These are phyloP conservation scores for Phialemonium atrogriseum DNA, from an alignment of 2,329 filamentous ascomycete genomes.

Conservation along the genomic window DNA sequence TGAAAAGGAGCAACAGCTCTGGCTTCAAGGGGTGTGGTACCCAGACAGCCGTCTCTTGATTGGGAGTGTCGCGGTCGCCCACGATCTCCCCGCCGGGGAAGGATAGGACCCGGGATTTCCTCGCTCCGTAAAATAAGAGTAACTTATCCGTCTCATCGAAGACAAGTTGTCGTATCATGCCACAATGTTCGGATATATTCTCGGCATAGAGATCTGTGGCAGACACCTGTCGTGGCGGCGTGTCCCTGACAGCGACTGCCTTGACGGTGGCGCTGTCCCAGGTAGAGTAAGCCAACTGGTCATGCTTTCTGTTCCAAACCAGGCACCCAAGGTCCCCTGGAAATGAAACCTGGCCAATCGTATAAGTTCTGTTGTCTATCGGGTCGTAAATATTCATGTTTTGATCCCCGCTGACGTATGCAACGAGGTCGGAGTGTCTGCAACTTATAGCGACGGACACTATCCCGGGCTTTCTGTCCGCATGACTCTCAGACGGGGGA, in stretches of 20 bases:
- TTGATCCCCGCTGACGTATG: constrained; percentile 9
- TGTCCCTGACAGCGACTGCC: background rate
- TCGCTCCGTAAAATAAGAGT: constrained; percentile 4
- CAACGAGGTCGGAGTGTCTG: constrained; percentile 3
- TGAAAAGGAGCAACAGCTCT: background rate
- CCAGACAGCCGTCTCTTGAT: constrained; percentile 1
- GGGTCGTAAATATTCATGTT: constrained; percentile 9
- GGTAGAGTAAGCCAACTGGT: constrained; percentile 8
- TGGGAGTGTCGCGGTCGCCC: background rate
- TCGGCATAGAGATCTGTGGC: constrained; percentile 1
- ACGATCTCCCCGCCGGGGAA: constrained; percentile 4
- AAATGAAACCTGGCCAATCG: constrained; percentile 5
- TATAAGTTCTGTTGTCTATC: constrained; percentile 4
- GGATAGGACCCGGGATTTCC: constrained; percentile 5
- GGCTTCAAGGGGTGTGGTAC: constrained; percentile 3
- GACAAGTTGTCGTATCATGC: constrained; percentile 5
- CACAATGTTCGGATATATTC: constrained; percentile 1
- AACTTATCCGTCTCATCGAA: constrained; percentile 3
- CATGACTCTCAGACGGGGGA: constrained; percentile 7
- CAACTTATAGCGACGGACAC: constrained; percentile 4
- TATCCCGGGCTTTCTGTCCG: constrained; percentile 7
- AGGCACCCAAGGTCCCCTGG: constrained; percentile 3
- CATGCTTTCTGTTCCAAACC: constrained; percentile 7
- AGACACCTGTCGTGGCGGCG: no score
- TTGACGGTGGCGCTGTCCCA: constrained; percentile 5